These are phyloP conservation scores for Luffa aegyptiaca DNA, from an alignment of 306 rosid genomes.

Conservation along the genomic window DNA sequence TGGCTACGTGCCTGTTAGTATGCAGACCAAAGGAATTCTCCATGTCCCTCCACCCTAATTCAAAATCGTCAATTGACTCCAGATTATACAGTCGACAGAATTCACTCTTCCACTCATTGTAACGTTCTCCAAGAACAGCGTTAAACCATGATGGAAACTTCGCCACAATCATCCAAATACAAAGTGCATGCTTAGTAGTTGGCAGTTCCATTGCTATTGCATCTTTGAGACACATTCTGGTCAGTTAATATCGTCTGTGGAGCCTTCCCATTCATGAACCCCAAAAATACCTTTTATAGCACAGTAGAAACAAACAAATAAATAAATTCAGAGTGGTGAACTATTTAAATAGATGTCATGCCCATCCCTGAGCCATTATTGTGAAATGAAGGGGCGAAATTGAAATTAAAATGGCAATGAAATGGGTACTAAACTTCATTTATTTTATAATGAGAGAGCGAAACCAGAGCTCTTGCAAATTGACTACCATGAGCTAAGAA, in stretches of 20 bases:
- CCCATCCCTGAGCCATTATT: neutral
- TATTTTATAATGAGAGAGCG: neutral
- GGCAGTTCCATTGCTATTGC: constrained; percentile 73
- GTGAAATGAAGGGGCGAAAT: neutral
- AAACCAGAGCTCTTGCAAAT: neutral
- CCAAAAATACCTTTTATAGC: constrained; percentile 70
- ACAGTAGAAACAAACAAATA: constrained; percentile 13
- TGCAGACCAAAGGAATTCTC: constrained; percentile 81
- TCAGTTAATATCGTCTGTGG: constrained; percentile 87
- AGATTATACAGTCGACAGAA: constrained; percentile 73
- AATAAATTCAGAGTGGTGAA: neutral
- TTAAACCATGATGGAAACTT: constrained; percentile 98
- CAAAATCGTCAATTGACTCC: constrained; percentile 83
- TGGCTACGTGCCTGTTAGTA: constrained; percentile 68
- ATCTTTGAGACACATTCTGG: constrained; percentile 87
- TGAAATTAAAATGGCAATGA: neutral
- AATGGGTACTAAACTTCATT: neutral
- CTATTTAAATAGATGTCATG: neutral
- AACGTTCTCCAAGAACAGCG: constrained; percentile 90
- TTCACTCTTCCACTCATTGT: constrained; percentile 92
- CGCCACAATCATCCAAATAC: constrained; percentile 97
- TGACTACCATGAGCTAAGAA: neutral
- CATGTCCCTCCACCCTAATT: constrained; percentile 88
- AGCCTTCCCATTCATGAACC: constrained; percentile 86
- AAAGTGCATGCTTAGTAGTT: constrained; percentile 69